Conservation (phyloP, 2,329 filamentous ascomycete genomes). For the Thelonectria blattea region DNA sequence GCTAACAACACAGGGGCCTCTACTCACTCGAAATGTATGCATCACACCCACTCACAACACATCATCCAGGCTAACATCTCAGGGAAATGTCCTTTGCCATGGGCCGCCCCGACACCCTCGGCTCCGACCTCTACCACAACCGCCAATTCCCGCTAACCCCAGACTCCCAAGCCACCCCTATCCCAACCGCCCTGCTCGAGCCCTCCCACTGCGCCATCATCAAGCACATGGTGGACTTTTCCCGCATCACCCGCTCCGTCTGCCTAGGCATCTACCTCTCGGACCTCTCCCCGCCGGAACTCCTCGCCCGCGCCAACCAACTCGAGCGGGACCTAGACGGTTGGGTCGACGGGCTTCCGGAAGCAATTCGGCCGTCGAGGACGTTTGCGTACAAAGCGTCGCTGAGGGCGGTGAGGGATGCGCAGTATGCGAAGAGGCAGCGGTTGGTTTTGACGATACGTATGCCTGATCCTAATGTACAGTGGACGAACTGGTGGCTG, state of each 20-base stretch:
- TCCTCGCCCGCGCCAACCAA: slow-evolving; percentile 13
- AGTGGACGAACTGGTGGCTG: no score
- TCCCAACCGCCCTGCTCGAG: slow-evolving; percentile 11
- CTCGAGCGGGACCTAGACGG: slow-evolving; percentile 16
- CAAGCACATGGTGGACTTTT: slow-evolving; percentile 21
- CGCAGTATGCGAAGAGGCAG: slow-evolving; percentile 17
- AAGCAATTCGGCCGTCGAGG: slow-evolving; percentile 8
- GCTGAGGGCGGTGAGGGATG: slow-evolving; percentile 12
- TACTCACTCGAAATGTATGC: slow-evolving; percentile 51
- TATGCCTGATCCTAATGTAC: no score
- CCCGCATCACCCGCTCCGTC: slow-evolving; percentile 8
- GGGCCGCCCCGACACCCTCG: slow-evolving; percentile 54
- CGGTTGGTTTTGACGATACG: slow-evolving; percentile 17
- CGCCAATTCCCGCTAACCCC: slow-evolving; percentile 40
- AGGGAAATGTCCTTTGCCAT: slow-evolving; percentile 56
- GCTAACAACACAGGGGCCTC: slow-evolving; percentile 43
- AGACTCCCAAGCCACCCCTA: background rate
- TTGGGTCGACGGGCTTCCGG: slow-evolving; percentile 16
- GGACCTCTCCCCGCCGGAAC: slow-evolving; percentile 4
- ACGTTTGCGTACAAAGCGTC: slow-evolving; percentile 6
- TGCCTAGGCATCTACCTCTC: slow-evolving; percentile 19
- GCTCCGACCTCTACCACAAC: slow-evolving; percentile 56
- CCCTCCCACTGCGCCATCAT: slow-evolving; percentile 14
- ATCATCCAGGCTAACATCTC: background rate
- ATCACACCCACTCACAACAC: slow-evolving; percentile 1